Percentiles rank a stretch among this genome's conserved stretches.
Evolutionary conservation across 768 basidiomycete species (phyloP).

Genomic region (Hydnomerulius pinastri): DNA sequence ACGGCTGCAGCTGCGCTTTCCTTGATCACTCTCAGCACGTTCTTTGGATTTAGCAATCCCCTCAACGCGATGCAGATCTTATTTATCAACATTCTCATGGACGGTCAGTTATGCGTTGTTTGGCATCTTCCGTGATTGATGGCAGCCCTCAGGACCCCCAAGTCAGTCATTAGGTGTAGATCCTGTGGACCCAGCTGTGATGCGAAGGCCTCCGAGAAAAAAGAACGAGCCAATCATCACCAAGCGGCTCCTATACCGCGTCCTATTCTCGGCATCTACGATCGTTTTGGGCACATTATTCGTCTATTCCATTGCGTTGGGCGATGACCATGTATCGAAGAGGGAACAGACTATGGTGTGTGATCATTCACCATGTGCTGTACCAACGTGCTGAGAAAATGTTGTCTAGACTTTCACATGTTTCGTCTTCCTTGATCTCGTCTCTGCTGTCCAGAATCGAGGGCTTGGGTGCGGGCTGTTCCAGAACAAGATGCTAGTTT

Average conservation of each 20-base stretch:
- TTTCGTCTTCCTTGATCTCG: conserved; percentile 96
- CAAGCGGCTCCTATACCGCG: conserved; percentile 67
- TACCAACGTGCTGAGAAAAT: background rate
- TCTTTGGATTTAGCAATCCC: conserved; percentile 87
- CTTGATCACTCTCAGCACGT: conserved; percentile 92
- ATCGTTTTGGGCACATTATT: conserved; percentile 90
- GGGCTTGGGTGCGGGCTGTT: conserved; percentile 82
- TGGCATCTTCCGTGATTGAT: background rate
- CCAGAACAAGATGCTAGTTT: conserved; percentile 87
- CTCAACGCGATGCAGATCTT: conserved; percentile 98
- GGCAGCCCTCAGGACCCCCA: conserved; percentile 66
- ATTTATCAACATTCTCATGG: conserved; percentile 99
- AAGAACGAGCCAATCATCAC: conserved; percentile 92
- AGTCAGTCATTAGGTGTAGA: conserved; percentile 97
- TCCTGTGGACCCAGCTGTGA: conserved; percentile 90
- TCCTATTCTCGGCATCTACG: conserved; percentile 90
- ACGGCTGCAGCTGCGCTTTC: conserved; percentile 96
- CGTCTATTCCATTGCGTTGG: conserved; percentile 80
- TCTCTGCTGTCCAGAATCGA: conserved; percentile 93
- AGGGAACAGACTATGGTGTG: conserved; percentile 96
- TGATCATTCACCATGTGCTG: conserved; percentile 3
- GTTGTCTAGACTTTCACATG: conserved; percentile 82
- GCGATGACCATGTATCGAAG: conserved; percentile 79
- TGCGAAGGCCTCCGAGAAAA: conserved; percentile 89
- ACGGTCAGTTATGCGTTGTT: conserved; percentile 53